These are phyloP conservation scores for Citrus mangshanensis DNA, from an alignment of 345 rosid genomes.

Conservation along the genomic window DNA sequence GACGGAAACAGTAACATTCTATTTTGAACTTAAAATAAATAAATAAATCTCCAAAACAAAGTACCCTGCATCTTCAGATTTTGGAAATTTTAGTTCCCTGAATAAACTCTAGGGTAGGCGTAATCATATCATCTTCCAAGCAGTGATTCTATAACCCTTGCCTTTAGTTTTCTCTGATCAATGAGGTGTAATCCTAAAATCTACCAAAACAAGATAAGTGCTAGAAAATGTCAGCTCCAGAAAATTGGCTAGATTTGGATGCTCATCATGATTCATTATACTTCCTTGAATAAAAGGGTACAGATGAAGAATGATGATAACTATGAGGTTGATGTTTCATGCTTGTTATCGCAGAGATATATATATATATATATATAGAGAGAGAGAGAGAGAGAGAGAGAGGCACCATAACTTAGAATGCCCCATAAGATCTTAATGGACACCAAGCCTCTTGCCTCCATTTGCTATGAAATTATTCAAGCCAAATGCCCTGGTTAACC, in stretches of 20 bases:
- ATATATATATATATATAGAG: fast-evolving
- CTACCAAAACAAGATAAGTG: background rate
- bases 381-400: background rate
- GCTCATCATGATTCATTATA: background rate
- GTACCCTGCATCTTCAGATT: background rate
- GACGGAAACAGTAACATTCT: background rate
- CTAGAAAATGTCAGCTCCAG: background rate
- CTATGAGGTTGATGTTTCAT: background rate
- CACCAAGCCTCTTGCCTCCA: background rate
- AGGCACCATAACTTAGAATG: background rate
- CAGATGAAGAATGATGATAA: background rate
- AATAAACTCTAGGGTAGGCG: background rate
- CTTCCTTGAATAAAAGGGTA: background rate
- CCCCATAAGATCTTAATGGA: background rate
- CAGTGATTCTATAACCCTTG: background rate
- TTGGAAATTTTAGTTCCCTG: background rate
- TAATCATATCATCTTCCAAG: background rate
- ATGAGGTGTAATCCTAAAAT: background rate
- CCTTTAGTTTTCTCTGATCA: background rate
- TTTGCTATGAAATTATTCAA: background rate
- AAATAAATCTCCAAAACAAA: background rate
- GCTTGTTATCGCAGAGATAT: background rate
- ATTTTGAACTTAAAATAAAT: too few species aligned
- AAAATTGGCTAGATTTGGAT: background rate
- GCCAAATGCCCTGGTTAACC: background rate